Base-by-base conservation (phyloP, 345 rosid species). In the Pugionium cornutum region DNA sequence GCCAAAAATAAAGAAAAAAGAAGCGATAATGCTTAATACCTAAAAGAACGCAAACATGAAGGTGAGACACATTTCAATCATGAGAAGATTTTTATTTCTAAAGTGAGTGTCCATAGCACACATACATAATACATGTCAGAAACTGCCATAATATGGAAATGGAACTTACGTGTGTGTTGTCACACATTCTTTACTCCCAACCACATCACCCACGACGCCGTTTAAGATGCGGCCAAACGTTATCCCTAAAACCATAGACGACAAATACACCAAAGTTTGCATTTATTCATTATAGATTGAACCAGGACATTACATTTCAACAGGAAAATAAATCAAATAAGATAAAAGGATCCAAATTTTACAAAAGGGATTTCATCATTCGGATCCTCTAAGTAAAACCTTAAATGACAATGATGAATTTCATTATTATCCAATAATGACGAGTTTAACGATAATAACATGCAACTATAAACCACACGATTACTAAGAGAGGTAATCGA, bases 171-270 rank as follows among this genome's bases (percentile, higher is more conserved):
- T 50, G 8, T 40, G 55, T 46, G 18, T 30, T 62, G 75, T 70
- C 63, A 30, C 56, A 6, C 49, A 44, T 53, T 45, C 61, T 52
- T 42, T 31, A 53, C 61, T 36, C 62, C 27, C 53, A 37, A 36
- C 28, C 29, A 36, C 35, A 51, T 50, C 51, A 6, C 3, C 66
- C 66, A 68, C 51, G 30, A 26, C 30, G 4, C 45, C 9, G 40
- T 34, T 68, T 7, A n/a, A 42, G 59, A 69, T 52, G 66, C 66
- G 66, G 61, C 45, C 39, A 33, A 30, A 68, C 52, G 29, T 41
- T 29, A 49, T 5, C 58, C 58, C 44, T 30, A 6, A 29, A 34
- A 31, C 8, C 6, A 33, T 42, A 0, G 39, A 50, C 5, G 36
- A 58, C 43, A 41, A 5, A 28, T 9, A 41, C 6, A 42, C 50